Evolutionary conservation across 225 moss, liverwort and hornwort species (phyloP), one percentile per base, ranked within the genome.

Genomic region (Asterella californica): DNA sequence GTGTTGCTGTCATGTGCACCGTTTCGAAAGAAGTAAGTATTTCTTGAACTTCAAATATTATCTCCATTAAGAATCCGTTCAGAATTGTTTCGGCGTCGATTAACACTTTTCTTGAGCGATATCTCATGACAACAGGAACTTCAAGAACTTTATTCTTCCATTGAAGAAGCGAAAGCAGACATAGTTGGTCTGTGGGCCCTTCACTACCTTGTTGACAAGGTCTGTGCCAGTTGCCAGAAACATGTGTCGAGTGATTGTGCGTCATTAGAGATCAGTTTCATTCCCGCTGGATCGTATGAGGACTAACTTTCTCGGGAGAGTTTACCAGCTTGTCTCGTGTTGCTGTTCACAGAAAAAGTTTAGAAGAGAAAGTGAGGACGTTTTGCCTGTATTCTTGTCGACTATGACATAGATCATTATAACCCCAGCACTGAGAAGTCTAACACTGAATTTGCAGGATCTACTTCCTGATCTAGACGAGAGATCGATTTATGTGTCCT

Each of bases 131-230:
- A n/a, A 57, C 83, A 97, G 96, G 96, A 94, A 88, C 82, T 94
- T 79, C 96, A 97, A 89, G 96, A 97, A 84, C 84, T 92, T 55
- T 92, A 94, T 79, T 91, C 96, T 45, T 70, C 93, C 48, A 87
- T 97, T 79, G 96, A 97, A 84, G 96, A 97, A 87, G 94, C 96
- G 25, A 97, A 97, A 85, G 96, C 96, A 74, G 96, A 97, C 78
- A 94, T 97, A 73, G 94, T 97, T 59, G 96, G 96, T 69, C 90
- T 97, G 24, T 97, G 96, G 96, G 96, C 96, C 60, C 91, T 97
- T 80, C 96, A 97, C 82, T 94, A 86, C 72, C 88, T 97, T 76
- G 74, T 97, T 52, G 96, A 94, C 83, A 90, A 90, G 96, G 96
- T 96, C 79, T 62, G 79, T 76, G 48, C 27, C 38, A 57, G 37